phyloP scores from a whole-genome alignment of 2,329 filamentous ascomycete species.

The Colletotrichum salicis region DNA sequence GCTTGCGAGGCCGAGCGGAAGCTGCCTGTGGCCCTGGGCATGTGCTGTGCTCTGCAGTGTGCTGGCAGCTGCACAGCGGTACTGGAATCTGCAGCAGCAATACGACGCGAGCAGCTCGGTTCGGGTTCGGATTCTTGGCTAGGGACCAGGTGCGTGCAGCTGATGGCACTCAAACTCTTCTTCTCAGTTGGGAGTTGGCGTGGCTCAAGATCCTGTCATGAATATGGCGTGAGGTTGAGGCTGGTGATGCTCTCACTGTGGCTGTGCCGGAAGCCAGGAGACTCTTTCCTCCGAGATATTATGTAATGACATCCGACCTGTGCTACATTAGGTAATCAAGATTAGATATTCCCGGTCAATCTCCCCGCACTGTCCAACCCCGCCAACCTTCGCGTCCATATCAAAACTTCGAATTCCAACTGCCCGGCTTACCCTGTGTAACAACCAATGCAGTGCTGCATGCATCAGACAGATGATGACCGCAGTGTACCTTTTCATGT shows the following conservation, averaged over 20 bases:
- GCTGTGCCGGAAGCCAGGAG: not conserved
- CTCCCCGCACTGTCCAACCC: not conserved
- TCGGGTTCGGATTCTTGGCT: not conserved
- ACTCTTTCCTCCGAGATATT: not conserved
- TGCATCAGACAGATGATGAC: too few species aligned
- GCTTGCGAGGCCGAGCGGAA: constrained; percentile 1
- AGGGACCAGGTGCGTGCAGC: rapidly evolving
- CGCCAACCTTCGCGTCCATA: not conserved
- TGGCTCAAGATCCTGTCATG: not conserved
- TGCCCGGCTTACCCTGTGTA: not conserved
- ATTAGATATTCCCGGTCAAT: not conserved
- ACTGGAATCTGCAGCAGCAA: not conserved
- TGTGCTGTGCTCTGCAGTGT: not conserved
- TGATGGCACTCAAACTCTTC: not conserved
- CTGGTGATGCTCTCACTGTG: not conserved
- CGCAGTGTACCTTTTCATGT: too few species aligned
- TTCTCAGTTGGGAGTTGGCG: not conserved
- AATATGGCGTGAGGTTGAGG: not conserved
- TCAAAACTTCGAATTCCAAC: not conserved
- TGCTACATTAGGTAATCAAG: not conserved
- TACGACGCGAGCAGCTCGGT: not conserved
- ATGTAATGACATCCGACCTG: not conserved
- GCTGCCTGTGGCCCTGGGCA: not conserved
- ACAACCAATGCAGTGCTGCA: not conserved
- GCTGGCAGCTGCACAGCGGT: not conserved